Evolutionary conservation across 2,329 filamentous ascomycete genomes (phyloP), one percentile per base, ranked within the genome.

Genomic region (Penicillium brasilianum): DNA sequence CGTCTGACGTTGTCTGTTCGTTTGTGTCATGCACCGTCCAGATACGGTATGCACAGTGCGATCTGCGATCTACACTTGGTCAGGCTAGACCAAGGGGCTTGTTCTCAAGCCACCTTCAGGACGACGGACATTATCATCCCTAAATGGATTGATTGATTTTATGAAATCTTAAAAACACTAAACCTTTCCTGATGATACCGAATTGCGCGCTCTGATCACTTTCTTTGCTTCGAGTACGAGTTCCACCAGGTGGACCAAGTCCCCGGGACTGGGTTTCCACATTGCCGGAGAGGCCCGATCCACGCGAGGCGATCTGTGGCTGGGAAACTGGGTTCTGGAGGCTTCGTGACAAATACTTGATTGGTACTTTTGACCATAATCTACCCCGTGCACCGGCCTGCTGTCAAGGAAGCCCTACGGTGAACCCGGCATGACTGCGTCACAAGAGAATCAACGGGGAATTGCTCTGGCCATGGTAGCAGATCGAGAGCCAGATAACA

Each of bases 261-360:
- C 44, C 37, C 34, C 34, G 59, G 51, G 53, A 36, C 41, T 49
- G 20, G 39, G 50, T 51, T 44, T 51, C 60, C 57, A 59, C 62
- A 30, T 36, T 36, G 14, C 55, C 61, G 55, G 60, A 50, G 46
- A 60, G 60, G 55, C 62, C 62, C 63, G 58, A 32, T 60, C 61
- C 66, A 66, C 59, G 59, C 61, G 55, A 66, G 48, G n/a, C n/a
- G 62, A 48, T 48, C 43, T 20, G 44, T 48, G 44, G 44, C 44
- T 25, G 49, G 48, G 30, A 25, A 22, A 22, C 30, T 20, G 34
- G 30, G 30, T 51, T 56, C 54, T 48, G 43, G 43, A 5, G 54
- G 22, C 18, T 56, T 56, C 11, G 30, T 46, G 32, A 56, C 30
- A 56, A 56, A 56, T 39, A 55, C 25, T 55, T 22, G 10, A 32